Evolutionary conservation across 2,329 filamentous ascomycete genomes (phyloP), one percentile per base, ranked within the genome.

Genomic region (Ciborinia camelliae): DNA sequence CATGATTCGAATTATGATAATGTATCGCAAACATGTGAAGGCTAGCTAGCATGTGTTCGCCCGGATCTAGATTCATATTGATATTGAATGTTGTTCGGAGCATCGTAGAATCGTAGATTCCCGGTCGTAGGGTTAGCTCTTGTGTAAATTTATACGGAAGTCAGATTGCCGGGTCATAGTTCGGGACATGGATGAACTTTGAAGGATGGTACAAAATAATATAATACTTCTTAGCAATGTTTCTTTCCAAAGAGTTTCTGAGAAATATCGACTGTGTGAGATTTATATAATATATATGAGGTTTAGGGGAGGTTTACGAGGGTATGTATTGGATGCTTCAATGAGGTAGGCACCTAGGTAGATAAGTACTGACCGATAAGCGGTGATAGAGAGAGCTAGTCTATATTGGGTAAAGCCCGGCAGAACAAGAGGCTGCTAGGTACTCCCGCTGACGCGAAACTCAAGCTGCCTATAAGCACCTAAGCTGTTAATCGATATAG

Each of bases 381-480:
- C n/a, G 4, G 26, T 12, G 37, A n/a, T 45, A 12, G 9, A 37
- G 7, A 4, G 8, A 28, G 43, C 55, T 59, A 59, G 30, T 8
- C 55, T 18, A 23, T 20, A 47, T 59, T 37, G 7, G 30, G 41
- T 37, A 12, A 47, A 1, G 10, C 30, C 12, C 20, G 54, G 55
- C 55, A 47, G 30, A 59, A 59, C 20, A 5, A 30, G 30, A 9
- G 20, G 6, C 32, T n/a, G 43, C 60, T n/a, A n/a, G n/a, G n/a
- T n/a, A n/a, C 60, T 28, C 50, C 43, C 53, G 63, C 65, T 68
- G 67, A 70, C 71, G 71, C 71, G 72, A 71, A 55, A 58, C 45
- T 39, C 58, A 67, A 68, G 68, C 68, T 71, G 72, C 72, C 71
- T 54, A 54, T 66, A 68, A 71, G 71, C 70, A 71, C 65, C 62